Evolutionary conservation across 2,329 filamentous ascomycete genomes (phyloP).

Genomic region (Calonectria montana): DNA sequence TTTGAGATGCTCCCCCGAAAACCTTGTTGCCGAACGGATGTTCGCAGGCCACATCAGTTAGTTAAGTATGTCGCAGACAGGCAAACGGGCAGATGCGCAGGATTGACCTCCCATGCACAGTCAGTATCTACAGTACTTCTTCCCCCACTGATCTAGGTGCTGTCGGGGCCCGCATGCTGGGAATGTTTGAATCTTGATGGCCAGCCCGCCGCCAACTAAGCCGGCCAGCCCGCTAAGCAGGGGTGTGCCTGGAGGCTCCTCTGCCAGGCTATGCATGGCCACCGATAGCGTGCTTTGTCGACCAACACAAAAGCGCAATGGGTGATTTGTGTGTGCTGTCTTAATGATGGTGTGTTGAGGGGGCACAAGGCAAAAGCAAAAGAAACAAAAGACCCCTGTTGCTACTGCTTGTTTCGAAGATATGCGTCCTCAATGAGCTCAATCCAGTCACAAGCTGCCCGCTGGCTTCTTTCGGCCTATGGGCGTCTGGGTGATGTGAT

Average conservation of each 20-base stretch:
- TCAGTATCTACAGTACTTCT: not conserved
- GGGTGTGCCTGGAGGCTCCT: slow-evolving; percentile 14
- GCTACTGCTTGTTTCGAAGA: not conserved
- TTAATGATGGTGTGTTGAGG: slow-evolving; percentile 9
- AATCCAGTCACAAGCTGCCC: not conserved
- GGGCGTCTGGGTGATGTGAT: not conserved
- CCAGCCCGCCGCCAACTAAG: slow-evolving; percentile 2
- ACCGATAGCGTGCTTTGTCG: slow-evolving; percentile 13
- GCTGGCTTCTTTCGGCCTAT: not conserved
- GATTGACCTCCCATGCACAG: not conserved
- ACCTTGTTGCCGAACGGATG: not conserved
- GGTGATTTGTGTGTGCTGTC: not conserved
- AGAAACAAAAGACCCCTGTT: slow-evolving; percentile 19
- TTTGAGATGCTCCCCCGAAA: not conserved
- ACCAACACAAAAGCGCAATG: not conserved
- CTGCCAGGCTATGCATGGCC: slow-evolving; percentile 1
- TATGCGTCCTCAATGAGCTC: not conserved
- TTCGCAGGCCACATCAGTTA: not conserved
- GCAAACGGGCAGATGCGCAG: not conserved
- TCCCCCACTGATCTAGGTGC: slow-evolving; percentile 24
- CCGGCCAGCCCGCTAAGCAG: slow-evolving; percentile 5
- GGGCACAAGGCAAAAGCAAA: slow-evolving; percentile 1
- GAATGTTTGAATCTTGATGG: slow-evolving; percentile 24
- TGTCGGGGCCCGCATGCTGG: slow-evolving; percentile 16
- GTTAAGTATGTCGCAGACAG: not conserved